phyloP scores from a whole-genome alignment of 768 basidiomycete species.

The Collybia mongolica region DNA sequence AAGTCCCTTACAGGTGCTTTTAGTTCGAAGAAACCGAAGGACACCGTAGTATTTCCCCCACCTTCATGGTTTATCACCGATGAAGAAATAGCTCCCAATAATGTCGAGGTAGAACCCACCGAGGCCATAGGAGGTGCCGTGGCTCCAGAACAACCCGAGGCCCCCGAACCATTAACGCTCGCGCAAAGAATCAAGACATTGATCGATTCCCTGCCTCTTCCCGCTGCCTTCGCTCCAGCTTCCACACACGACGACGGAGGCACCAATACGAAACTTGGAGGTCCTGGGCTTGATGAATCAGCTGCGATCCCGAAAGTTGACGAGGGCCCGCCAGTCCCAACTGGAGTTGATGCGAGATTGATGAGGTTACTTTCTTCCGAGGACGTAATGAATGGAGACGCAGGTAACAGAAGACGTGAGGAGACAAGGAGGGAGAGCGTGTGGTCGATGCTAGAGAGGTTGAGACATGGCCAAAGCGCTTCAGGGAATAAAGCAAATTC shows the following conservation, averaged over 20 bases:
- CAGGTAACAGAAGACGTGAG: conserved; percentile 16
- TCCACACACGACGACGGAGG: conserved; percentile 7
- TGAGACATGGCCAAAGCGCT: conserved; percentile 21
- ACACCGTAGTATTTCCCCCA: conserved; percentile 38
- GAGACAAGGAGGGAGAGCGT: conserved; percentile 42
- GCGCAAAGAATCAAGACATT: conserved; percentile 33
- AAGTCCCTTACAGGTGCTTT: conserved; percentile 29
- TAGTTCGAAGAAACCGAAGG: conserved; percentile 15
- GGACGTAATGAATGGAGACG: conserved; percentile 61
- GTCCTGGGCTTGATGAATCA: conserved; percentile 1
- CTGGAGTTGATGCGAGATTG: conserved; percentile 46
- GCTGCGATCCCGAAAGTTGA: conserved; percentile 15
- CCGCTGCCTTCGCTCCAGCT: conserved; percentile 20
- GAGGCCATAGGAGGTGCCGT: conserved; percentile 3
- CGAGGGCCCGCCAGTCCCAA: conserved; percentile 36
- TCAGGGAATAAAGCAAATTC: conserved; percentile 16
- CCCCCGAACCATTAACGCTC: conserved; percentile 34
- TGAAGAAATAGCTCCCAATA: conserved; percentile 10
- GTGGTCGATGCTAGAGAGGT: conserved; percentile 58
- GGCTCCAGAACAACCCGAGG: conserved; percentile 15
- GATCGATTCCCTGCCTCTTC: conserved; percentile 35
- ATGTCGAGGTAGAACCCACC: not conserved
- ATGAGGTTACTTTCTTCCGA: conserved; percentile 55
- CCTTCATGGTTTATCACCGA: conserved; percentile 47
- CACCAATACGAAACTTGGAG: conserved; percentile 10